Conservation (phyloP, 2,329 filamentous ascomycete genomes). For the Pseudocercospora fuligena region DNA sequence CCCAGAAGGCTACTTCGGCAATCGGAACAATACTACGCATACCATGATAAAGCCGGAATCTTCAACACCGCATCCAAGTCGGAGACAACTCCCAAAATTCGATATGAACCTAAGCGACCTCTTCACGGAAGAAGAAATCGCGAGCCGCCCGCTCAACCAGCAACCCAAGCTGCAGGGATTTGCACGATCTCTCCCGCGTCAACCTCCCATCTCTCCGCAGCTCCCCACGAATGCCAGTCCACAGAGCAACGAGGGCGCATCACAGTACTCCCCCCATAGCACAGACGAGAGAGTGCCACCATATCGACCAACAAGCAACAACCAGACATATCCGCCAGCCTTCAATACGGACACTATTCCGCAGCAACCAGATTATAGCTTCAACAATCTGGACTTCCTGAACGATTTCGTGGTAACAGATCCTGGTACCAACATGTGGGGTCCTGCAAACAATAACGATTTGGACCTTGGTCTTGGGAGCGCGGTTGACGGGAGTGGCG, state of each 20-base stretch:
- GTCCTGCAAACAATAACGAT: constrained; percentile 25
- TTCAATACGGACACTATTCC: constrained; percentile 9
- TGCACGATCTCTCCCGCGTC: constrained; percentile 32
- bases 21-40: constrained; percentile 8
- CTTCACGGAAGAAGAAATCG: constrained; percentile 51
- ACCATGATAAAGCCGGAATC: constrained; percentile 11
- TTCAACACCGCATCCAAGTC: constrained; percentile 10
- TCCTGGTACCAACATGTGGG: constrained; percentile 42
- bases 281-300: constrained; percentile 25
- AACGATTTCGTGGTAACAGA: constrained; percentile 55
- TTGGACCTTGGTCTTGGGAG: constrained; percentile 64
- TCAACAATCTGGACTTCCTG: constrained; percentile 60
- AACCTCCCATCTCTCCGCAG: constrained; percentile 25
- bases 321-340: constrained; percentile 27
- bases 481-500: constrained; percentile 41
- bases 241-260: constrained; percentile 23
- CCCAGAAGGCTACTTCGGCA: constrained; percentile 36
- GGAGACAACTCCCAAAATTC: constrained; percentile 54
- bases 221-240: constrained; percentile 26
- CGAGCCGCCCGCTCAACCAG: constrained; percentile 37
- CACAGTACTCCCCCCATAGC: constrained; percentile 6
- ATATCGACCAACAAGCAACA: constrained; percentile 21
- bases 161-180: constrained; percentile 27
- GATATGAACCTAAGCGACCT: constrained; percentile 62
- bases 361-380: constrained; percentile 32